Conservation (phyloP, 2,329 filamentous ascomycete species). For the Exophiala phaeomuriformis region DNA sequence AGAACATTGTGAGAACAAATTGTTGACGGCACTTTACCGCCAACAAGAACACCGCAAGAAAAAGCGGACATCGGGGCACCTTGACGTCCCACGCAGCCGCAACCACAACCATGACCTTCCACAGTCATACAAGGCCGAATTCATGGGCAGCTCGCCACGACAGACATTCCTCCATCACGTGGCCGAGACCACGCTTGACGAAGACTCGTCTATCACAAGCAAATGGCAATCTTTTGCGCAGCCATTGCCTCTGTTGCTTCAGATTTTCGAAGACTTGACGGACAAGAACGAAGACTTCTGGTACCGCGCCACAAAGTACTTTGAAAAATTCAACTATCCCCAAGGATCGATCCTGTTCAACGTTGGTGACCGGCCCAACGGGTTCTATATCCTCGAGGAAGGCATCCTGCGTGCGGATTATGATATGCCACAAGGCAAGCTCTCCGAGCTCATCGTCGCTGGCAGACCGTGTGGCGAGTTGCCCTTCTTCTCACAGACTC, state of each 20-base stretch:
- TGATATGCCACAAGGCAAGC: slow-evolving; percentile 76
- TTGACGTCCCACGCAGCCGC: slow-evolving; percentile 24
- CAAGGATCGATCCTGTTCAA: slow-evolving; percentile 69
- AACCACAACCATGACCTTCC: slow-evolving; percentile 19
- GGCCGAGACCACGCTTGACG: slow-evolving; percentile 66
- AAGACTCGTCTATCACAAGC: slow-evolving; percentile 50
- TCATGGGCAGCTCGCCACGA: slow-evolving; percentile 66
- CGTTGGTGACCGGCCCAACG: slow-evolving; percentile 66
- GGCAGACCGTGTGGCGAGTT: slow-evolving; percentile 93
- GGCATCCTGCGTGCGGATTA: slow-evolving; percentile 89
- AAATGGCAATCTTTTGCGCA: slow-evolving; percentile 85
- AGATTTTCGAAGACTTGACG: slow-evolving; percentile 88
- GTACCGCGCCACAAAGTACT: slow-evolving; percentile 72
- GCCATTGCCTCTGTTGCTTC: slow-evolving; percentile 81
- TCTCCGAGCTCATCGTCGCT: slow-evolving; percentile 86
- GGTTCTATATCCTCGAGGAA: slow-evolving; percentile 84
- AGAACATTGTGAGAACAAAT: slow-evolving; percentile 90
- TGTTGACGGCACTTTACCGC: slow-evolving; percentile 72
- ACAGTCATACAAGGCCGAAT: slow-evolving; percentile 40
- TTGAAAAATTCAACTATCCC: slow-evolving; percentile 59
- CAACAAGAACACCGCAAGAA: slow-evolving; percentile 49
- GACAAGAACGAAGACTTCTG: slow-evolving; percentile 89
- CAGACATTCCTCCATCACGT: slow-evolving; percentile 69
- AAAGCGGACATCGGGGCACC: slow-evolving; percentile 14
- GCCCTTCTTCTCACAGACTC: slow-evolving; percentile 89